Evolutionary conservation across 2,329 filamentous ascomycete species (phyloP).

Genomic region (Curvularia verruculosa): DNA sequence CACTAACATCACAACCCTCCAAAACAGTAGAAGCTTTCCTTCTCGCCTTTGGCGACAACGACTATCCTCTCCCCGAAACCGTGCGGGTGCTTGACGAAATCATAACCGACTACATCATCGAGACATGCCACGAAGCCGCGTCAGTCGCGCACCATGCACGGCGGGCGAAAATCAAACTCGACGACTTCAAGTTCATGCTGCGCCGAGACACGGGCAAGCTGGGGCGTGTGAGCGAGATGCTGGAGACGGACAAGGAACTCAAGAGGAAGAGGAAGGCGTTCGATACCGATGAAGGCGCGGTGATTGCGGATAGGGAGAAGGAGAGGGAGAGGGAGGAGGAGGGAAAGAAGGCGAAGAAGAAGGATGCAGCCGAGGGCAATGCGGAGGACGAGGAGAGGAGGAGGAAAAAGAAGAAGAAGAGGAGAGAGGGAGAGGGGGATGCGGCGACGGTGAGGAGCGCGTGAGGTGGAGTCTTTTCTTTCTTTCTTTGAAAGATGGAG

Average conservation of each 20-base stretch:
- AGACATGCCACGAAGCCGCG: slow-evolving; percentile 88
- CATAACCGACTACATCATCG: slow-evolving; percentile 90
- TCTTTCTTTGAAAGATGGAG: neutral
- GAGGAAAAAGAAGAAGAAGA: slow-evolving; percentile 28
- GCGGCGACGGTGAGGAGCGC: slow-evolving; percentile 28
- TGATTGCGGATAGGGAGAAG: slow-evolving; percentile 51
- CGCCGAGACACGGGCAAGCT: slow-evolving; percentile 83
- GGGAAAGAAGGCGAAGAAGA: slow-evolving; percentile 11
- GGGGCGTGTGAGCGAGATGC: slow-evolving; percentile 85
- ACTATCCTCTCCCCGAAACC: slow-evolving; percentile 79
- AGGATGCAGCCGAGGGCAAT: slow-evolving; percentile 11
- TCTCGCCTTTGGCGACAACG: slow-evolving; percentile 79
- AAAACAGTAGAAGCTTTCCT: slow-evolving; percentile 74
- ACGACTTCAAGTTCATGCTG: slow-evolving; percentile 95
- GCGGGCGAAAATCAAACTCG: slow-evolving; percentile 95
- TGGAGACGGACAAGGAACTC: slow-evolving; percentile 86
- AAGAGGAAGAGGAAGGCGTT: slow-evolving; percentile 81
- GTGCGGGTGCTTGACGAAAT: slow-evolving; percentile 91
- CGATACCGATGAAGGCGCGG: slow-evolving; percentile 68
- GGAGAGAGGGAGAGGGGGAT: slow-evolving; percentile 24
- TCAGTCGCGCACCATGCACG: slow-evolving; percentile 83
- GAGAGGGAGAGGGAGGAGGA: slow-evolving; percentile 17
- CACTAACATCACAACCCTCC: too few species aligned
- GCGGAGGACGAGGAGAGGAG: slow-evolving; percentile 11
- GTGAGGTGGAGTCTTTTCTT: slow-evolving; percentile 11